Conservation (phyloP, 768 basidiomycete species). For the Cubamyces lactineus region DNA sequence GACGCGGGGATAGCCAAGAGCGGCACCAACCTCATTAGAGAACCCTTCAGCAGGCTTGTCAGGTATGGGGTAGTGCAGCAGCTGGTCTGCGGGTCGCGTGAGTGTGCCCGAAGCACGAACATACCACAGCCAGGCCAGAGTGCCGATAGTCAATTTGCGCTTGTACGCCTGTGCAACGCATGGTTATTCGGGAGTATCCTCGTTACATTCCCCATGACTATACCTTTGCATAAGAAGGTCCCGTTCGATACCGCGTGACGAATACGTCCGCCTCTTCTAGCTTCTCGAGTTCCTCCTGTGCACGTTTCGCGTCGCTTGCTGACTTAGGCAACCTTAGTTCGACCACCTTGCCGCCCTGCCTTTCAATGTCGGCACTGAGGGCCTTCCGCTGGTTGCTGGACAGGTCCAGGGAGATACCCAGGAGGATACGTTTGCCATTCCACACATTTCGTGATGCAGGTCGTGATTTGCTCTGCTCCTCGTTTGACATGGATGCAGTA, state of each 20-base stretch:
- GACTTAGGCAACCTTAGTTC: slow-evolving; percentile 24
- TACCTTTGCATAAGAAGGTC: slow-evolving; percentile 72
- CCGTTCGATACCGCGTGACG: slow-evolving; percentile 70
- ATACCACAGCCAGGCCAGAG: slow-evolving; percentile 82
- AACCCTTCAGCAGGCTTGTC: slow-evolving; percentile 62
- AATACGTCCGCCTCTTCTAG: slow-evolving; percentile 68
- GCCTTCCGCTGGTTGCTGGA: slow-evolving; percentile 50
- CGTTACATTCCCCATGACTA: slow-evolving; percentile 19
- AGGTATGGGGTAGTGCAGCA: slow-evolving; percentile 86
- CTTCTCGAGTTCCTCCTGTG: slow-evolving; percentile 42
- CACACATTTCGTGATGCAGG: slow-evolving; percentile 50
- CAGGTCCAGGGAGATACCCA: slow-evolving; percentile 63
- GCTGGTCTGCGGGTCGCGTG: slow-evolving; percentile 67
- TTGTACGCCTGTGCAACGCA: slow-evolving; percentile 56
- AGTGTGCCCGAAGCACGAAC: slow-evolving; percentile 66
- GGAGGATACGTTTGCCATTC: slow-evolving; percentile 59
- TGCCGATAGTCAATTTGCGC: slow-evolving; percentile 66
- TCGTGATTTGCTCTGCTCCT: slow-evolving; percentile 25
- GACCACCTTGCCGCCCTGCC: slow-evolving; percentile 61
- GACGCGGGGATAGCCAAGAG: too few species aligned
- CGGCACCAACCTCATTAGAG: slow-evolving; percentile 55
- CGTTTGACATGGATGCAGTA: slow-evolving; percentile 32
- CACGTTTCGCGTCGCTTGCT: slow-evolving; percentile 31
- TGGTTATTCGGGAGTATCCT: not conserved
- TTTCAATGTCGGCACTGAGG: slow-evolving; percentile 59